These are phyloP conservation scores for Gyromitra esculenta DNA, from an alignment of 2,329 filamentous ascomycete species.

Conservation along the genomic window DNA sequence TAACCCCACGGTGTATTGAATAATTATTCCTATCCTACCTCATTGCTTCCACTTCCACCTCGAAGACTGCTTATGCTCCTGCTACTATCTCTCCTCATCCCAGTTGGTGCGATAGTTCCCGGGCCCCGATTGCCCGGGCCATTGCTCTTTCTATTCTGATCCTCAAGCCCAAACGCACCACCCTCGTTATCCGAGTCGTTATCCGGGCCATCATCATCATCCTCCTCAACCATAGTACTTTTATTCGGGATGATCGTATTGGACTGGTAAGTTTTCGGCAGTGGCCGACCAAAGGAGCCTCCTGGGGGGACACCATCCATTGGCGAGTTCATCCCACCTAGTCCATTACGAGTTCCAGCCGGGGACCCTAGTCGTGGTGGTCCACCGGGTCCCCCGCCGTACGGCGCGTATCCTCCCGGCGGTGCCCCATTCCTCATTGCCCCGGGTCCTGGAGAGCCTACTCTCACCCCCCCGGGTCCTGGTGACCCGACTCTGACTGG, in stretches of 20 bases:
- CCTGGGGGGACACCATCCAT: constrained; percentile 45
- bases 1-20: background rate
- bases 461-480: constrained; percentile 45
- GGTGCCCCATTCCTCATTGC: constrained; percentile 51
- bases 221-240: constrained; percentile 96
- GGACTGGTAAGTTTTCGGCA: constrained; percentile 89
- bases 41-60: constrained; percentile 59
- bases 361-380: constrained; percentile 61
- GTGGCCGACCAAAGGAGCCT: constrained; percentile 68
- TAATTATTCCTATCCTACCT: constrained; percentile 35
- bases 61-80: constrained; percentile 62
- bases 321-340: constrained; percentile 59
- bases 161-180: constrained; percentile 72
- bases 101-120: constrained; percentile 23
- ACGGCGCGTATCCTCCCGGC: constrained; percentile 55
- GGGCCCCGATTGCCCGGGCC: constrained; percentile 54
- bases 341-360: constrained; percentile 58
- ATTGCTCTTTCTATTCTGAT: constrained; percentile 58
- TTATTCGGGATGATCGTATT: constrained; percentile 98
- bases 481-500: constrained; percentile 53
- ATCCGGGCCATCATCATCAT: constrained; percentile 78
- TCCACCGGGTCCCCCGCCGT: constrained; percentile 22
- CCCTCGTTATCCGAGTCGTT: constrained; percentile 77
- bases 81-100: constrained; percentile 58
- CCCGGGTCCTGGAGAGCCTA: constrained; percentile 49